These are phyloP conservation scores for Talaromyces verruculosus DNA, from an alignment of 2,329 filamentous ascomycete species.

Conservation along the genomic window DNA sequence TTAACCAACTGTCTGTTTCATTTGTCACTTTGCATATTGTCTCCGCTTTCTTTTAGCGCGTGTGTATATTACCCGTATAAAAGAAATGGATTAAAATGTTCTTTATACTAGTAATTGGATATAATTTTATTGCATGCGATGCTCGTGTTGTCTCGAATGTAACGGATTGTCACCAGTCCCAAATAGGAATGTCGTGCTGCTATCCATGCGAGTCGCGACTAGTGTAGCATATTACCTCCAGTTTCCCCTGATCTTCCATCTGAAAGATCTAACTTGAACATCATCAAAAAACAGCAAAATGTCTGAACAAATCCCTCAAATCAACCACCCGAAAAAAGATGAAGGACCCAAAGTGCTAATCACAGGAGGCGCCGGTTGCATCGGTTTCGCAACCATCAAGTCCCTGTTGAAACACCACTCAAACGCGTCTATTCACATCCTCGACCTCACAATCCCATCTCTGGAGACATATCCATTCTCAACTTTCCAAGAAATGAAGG, in stretches of 20 bases:
- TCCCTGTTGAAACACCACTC: conserved; percentile 2
- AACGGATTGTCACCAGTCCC: conserved; percentile 3
- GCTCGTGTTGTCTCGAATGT: neutral
- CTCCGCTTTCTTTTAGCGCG: conserved; percentile 40
- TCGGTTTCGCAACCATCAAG: conserved; percentile 17
- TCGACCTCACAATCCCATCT: conserved; percentile 14
- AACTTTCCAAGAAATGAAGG: neutral
- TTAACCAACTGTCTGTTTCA: conserved; percentile 23
- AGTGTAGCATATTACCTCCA: neutral
- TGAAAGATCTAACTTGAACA: neutral
- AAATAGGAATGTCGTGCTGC: conserved; percentile 9
- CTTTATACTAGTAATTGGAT: neutral
- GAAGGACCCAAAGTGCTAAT: conserved; percentile 2
- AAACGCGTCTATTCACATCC: conserved; percentile 11
- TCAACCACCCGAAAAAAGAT: neutral
- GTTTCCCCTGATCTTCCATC: neutral
- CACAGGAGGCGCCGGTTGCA: conserved; percentile 20
- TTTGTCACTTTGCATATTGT: conserved; percentile 36
- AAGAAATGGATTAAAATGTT: conserved; percentile 24
- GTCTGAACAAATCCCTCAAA: neutral
- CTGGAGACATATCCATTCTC: neutral
- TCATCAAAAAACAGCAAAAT: neutral
- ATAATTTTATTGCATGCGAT: neutral
- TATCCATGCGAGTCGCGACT: neutral
- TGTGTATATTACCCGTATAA: conserved; percentile 46